Conservation (phyloP, 495 filamentous ascomycete species). For the Penicillium steckii region DNA sequence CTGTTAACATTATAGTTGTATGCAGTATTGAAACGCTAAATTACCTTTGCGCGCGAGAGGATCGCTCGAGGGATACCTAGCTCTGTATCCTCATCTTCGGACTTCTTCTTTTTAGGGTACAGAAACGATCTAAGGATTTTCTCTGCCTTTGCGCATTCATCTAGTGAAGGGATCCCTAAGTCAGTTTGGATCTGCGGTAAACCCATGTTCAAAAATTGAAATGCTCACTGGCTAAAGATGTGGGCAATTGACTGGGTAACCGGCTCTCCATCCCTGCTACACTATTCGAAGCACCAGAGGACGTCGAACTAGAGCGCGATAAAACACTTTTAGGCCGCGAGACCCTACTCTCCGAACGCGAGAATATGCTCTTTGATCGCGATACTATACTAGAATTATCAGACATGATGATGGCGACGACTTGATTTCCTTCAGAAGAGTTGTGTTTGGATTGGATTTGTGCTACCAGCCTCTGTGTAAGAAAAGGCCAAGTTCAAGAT, state of each 20-base stretch:
- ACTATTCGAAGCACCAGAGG: not conserved
- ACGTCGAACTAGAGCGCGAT: not conserved
- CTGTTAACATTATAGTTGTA: constrained; percentile 11
- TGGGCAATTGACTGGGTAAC: constrained; percentile 55
- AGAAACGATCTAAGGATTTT: constrained; percentile 88
- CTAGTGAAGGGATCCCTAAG: not conserved
- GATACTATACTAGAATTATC: not conserved
- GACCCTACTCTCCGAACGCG: not conserved
- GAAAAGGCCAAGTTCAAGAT: too few relatives aligned
- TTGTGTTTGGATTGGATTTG: too few relatives aligned
- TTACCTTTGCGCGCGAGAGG: not conserved
- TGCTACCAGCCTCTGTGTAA: too few relatives aligned
- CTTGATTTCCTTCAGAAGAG: too few relatives aligned
- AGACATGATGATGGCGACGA: too few relatives aligned
- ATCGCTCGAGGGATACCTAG: constrained; percentile 78
- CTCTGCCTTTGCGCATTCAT: constrained; percentile 72
- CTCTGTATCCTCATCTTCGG: not conserved
- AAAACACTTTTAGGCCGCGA: too few relatives aligned
- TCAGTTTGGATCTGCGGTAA: not conserved
- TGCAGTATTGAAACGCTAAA: not conserved
- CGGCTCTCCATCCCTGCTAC: not conserved
- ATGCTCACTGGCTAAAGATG: constrained; percentile 52
- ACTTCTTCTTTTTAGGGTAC: constrained; percentile 58
- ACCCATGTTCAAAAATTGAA: not conserved
- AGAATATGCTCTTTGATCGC: not conserved